Base-by-base conservation (phyloP, 2,329 filamentous ascomycete genomes). In the Clonostachys rosea region DNA sequence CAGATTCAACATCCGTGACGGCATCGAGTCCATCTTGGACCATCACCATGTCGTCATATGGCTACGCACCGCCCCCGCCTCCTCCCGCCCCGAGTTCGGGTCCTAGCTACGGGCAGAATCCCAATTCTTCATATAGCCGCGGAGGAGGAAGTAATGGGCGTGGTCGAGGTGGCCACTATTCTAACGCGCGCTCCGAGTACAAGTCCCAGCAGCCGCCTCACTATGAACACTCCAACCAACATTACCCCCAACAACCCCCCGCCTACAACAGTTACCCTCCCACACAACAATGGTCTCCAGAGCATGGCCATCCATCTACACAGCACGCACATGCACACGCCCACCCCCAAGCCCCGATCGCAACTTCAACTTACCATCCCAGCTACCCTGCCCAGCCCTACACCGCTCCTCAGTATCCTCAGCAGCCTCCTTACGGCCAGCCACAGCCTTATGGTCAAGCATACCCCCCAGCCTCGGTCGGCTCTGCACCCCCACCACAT, bases 321-420 rank as follows among this genome's bases (percentile, higher is more conserved):
- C 24, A 30, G 4, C 24, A 67, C 44, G 60, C 57, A 6, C 65
- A 59, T 8, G 64, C n/a, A 37, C 66, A 73, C 20, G 60, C 70
- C 34, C 76, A 78, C 55, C 63, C 67, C 40, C 69, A 71, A 39
- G 59, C 69, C 46, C 74, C 76, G 30, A 63, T 82, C 34, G 70
- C 77, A 44, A 64, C 75, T 34, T 68, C 74, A 50, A 78, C 77
- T 55, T 82, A 82, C 55, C 79, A 81, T 53, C 77, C 77, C 34
- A 80, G 78, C 60, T 83, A 81, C 57, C 72, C 78, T 37, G 74
- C 75, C 39, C 81, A 82, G 54, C 61, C 69, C 9, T 83, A 81
- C 33, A 34, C 41, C 9, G 58, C 63, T 41, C 48, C 67, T 20
- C 68, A 71, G 46, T 69, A 70, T 49, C 56, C 66, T 12, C 74